Percentiles rank a stretch among this genome's conserved stretches.
Conservation (phyloP, 768 basidiomycete species). For the Boletus pseudopeckii region DNA sequence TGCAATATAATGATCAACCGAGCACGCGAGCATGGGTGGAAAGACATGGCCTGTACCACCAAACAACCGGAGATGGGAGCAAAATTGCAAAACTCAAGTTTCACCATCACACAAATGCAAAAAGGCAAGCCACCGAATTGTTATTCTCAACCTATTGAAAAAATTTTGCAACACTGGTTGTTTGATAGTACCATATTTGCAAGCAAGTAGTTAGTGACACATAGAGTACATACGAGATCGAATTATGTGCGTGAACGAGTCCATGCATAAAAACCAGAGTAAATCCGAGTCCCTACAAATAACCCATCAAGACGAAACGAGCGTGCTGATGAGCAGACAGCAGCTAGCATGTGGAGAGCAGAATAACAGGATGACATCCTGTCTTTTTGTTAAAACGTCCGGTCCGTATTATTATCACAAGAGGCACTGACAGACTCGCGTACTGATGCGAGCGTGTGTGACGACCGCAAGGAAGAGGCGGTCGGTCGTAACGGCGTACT, state of each 20-base stretch:
- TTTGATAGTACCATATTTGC: neutral
- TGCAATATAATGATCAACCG: neutral
- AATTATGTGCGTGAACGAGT: slow-evolving; percentile 2
- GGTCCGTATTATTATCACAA: neutral
- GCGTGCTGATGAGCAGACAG: neutral
- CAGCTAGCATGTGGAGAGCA: neutral
- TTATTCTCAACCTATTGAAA: too few species aligned
- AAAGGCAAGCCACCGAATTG: too few species aligned
- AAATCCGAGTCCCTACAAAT: neutral
- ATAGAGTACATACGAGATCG: slow-evolving; percentile 5
- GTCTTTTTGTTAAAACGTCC: slow-evolving; percentile 4
- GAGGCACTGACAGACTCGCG: neutral
- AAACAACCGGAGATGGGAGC: too few species aligned
- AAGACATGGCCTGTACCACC: too few species aligned
- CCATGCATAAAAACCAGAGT: neutral
- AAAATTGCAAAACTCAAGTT: too few species aligned
- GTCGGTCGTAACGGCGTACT: slow-evolving; percentile 2
- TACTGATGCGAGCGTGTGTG: neutral
- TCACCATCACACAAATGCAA: too few species aligned
- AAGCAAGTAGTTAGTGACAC: slow-evolving; percentile 9
- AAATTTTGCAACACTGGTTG: too few species aligned
- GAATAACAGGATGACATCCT: neutral
- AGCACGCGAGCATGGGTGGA: neutral
- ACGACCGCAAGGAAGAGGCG: slow-evolving; percentile 4
- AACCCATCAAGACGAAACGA: neutral